phyloP scores from a whole-genome alignment of 1,284 basidiomycete genomes.

The Cutaneotrichosporon spelunceum region DNA sequence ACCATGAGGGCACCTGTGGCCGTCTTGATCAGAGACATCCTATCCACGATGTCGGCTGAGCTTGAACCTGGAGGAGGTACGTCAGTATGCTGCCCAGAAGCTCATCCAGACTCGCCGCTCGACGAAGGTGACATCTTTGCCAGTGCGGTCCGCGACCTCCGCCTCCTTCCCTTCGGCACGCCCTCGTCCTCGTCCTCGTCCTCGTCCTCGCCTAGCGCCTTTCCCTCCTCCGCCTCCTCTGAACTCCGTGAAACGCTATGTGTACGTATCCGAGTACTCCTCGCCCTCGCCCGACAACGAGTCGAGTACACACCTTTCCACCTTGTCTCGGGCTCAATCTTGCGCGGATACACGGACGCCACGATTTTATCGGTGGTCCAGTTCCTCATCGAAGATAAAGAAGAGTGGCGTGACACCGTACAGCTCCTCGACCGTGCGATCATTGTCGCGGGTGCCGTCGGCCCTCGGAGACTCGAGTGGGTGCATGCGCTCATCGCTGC shows the following conservation, averaged over 20 bases:
- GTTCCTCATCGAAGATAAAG: conserved; percentile 18
- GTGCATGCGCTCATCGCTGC: conserved; percentile 61
- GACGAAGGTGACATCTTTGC: background rate
- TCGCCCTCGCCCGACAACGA: conserved; percentile 49
- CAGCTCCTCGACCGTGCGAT: conserved; percentile 70
- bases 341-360: conserved; percentile 54
- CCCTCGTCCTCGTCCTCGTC: background rate
- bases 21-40: background rate
- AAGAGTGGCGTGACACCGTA: conserved; percentile 45
- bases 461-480: conserved; percentile 60
- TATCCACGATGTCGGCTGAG: background rate
- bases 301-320: conserved; percentile 52
- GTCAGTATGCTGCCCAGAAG: background rate
- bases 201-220: background rate
- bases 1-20: background rate
- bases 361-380: conserved; percentile 35
- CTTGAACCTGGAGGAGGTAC: background rate
- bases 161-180: background rate
- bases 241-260: background rate
- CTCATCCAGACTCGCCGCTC: background rate
- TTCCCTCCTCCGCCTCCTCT: background rate
- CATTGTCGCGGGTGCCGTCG: conserved; percentile 76
- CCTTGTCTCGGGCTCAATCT: conserved; percentile 47
- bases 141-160: background rate
- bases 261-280: conserved; percentile 30